A percentile compares a stretch with the other conserved stretches of the same genome.
Evolutionary conservation across 2,329 filamentous ascomycete species (phyloP).

Genomic region (Basipetospora chlamydospora): DNA sequence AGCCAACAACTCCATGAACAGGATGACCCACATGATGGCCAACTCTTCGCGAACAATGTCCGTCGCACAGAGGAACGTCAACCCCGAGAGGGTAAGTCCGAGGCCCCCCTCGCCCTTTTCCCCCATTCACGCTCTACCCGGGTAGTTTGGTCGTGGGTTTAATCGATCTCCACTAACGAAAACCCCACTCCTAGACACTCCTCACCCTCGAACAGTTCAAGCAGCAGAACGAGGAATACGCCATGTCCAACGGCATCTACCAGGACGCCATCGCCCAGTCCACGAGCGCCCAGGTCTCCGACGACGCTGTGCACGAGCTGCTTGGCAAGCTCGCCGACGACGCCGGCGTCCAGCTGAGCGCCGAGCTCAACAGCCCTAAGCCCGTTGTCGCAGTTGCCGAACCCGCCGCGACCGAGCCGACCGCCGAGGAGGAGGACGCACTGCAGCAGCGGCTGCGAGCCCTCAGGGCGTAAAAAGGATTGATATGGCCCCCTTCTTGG

Average conservation of each 20-base stretch:
- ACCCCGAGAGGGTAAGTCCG: slow-evolving; percentile 36
- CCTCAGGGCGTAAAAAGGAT: slow-evolving; percentile 28
- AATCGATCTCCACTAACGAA: neutral
- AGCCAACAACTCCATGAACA: slow-evolving; percentile 50
- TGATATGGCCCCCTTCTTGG: neutral
- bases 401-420: slow-evolving; percentile 47
- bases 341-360: slow-evolving; percentile 66
- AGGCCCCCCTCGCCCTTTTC: neutral
- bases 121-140: neutral
- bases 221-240: slow-evolving; percentile 48
- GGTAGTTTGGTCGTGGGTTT: neutral
- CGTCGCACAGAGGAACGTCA: slow-evolving; percentile 41
- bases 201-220: slow-evolving; percentile 47
- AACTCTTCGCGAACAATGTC: slow-evolving; percentile 44
- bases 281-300: slow-evolving; percentile 55
- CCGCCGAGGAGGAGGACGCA: slow-evolving; percentile 65
- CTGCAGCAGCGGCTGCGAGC: slow-evolving; percentile 47
- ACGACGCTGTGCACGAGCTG: slow-evolving; percentile 77
- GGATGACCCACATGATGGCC: slow-evolving; percentile 50
- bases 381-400: slow-evolving; percentile 44
- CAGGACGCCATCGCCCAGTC: slow-evolving; percentile 72
- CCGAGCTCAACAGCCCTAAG: slow-evolving; percentile 51
- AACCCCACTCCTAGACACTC: slow-evolving; percentile 27
- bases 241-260: slow-evolving; percentile 59
- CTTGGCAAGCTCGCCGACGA: slow-evolving; percentile 80